Conservation (phyloP, 306 rosid species). For the Macrotyloma uniflorum region DNA sequence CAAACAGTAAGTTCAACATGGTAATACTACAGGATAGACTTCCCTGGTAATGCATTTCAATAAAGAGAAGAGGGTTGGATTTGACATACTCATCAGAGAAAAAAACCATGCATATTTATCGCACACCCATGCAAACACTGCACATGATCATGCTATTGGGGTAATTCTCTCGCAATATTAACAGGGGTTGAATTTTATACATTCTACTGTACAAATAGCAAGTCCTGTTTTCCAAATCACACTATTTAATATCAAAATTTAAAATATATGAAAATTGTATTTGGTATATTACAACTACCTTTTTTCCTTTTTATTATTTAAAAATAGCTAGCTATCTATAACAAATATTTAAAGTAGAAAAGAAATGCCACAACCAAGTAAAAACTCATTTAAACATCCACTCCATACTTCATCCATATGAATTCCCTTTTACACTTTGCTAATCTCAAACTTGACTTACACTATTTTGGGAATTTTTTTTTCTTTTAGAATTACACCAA, state of each 20-base stretch:
- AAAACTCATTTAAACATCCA: not conserved
- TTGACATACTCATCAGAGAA: not conserved
- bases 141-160: not conserved
- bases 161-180: not conserved
- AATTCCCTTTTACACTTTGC: not conserved
- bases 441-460: not conserved
- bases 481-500: not conserved
- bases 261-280: not conserved
- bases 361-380: not conserved
- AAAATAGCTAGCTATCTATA: not conserved
- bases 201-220: not conserved
- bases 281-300: not conserved
- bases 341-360: not conserved
- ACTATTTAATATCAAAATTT: not conserved
- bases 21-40: not conserved
- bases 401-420: not conserved
- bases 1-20: not conserved
- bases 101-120: not conserved
- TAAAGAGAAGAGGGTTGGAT: not conserved
- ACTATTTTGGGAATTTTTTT: not conserved
- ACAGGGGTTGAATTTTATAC: not conserved
- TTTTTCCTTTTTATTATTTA: not conserved
- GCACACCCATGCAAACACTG: not conserved
- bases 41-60: not conserved
- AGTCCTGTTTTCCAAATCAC: not conserved